Percentiles rank a stretch among this genome's conserved stretches.
Conservation (phyloP, 2,329 filamentous ascomycete genomes). For the Trichoderma koningii region DNA sequence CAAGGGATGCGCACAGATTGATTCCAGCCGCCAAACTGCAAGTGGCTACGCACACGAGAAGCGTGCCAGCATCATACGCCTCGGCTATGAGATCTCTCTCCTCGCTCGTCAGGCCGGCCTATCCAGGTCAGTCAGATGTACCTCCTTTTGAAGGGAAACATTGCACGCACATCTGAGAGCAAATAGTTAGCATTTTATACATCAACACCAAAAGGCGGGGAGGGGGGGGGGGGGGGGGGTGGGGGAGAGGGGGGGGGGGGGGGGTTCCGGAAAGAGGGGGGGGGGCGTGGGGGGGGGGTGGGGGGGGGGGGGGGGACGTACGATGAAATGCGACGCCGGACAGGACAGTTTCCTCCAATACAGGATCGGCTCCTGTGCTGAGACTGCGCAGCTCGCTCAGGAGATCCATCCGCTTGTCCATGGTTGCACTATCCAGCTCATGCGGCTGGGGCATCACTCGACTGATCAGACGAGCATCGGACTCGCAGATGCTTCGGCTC, state of each 20-base stretch:
- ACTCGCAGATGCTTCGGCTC: conserved; percentile 68
- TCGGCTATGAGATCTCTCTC: conserved; percentile 71
- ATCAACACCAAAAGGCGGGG: too few species aligned
- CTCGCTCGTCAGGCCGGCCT: conserved; percentile 71
- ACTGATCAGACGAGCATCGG: conserved; percentile 67
- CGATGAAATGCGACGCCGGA: conserved; percentile 75
- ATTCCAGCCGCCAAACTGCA: conserved; percentile 83
- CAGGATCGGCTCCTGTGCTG: conserved; percentile 65
- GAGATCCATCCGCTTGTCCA: conserved; percentile 64
- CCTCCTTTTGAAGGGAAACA: neutral
- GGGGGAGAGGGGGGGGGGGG: too few species aligned
- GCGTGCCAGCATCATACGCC: conserved; percentile 67
- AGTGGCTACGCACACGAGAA: conserved; percentile 74
- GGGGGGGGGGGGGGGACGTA: conserved; percentile 46
- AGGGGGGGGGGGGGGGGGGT: too few species aligned
- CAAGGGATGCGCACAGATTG: conserved; percentile 54
- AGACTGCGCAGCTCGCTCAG: conserved; percentile 67
- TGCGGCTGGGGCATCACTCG: conserved; percentile 60
- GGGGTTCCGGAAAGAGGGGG: too few species aligned
- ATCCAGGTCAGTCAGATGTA: conserved; percentile 31
- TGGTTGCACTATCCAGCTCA: conserved; percentile 49
- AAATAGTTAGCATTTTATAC: neutral
- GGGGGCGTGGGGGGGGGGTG: too few species aligned
- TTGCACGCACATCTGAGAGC: conserved; percentile 42
- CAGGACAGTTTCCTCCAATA: conserved; percentile 64